Evolutionary conservation across 768 basidiomycete species (phyloP), one percentile per base, ranked within the genome.

Genomic region (Ephemerocybe angulata): DNA sequence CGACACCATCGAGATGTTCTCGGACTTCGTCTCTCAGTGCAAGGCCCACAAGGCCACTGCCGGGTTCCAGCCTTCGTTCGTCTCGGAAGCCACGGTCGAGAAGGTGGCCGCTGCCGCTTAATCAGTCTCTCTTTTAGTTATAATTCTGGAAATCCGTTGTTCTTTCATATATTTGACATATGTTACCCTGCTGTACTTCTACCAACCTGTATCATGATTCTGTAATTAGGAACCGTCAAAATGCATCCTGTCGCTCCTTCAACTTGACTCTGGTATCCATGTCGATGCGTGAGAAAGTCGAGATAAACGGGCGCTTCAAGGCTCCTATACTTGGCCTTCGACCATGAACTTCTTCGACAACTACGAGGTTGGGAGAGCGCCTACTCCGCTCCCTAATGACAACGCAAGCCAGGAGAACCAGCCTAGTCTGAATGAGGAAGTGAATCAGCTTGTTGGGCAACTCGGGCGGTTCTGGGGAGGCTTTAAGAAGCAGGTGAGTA

Each of bases 1-100:
- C 54, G 97, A 98, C 69, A 98, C 97, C 3, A 97, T 98, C 57
- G 93, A 95, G 90, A 97, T 97, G 94, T 96, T 96, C 73, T 86
- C 88, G 52, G 93, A 96, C 69, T 96, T 96, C 67, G 76, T 96
- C 17, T 69, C 78, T 44, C 89, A 93, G 68, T 97, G 94, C 67
- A 81, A 82, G 27, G 81, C 80, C 3, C 74, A 79, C 62, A 83
- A 79, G 67, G 63, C 75, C 22, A 60, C 72, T 24, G 29, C 51
- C 30, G 59, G 49, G 2, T 51, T 41, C 19, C 50, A 53, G 12
- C 49, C 66, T 41, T 60, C 17, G 29, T 19, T 58, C 30, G 65
- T 33, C 63, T 58, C 65, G 35, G 63, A 68, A 42, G 27, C 35
- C 22, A 49, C 28, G 4, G 53, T 58, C 1, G 54, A 56, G n/a